Evolutionary conservation across 2,329 filamentous ascomycete species (phyloP), one percentile per base, ranked within the genome.

Genomic region (Aspergillus awamori): DNA sequence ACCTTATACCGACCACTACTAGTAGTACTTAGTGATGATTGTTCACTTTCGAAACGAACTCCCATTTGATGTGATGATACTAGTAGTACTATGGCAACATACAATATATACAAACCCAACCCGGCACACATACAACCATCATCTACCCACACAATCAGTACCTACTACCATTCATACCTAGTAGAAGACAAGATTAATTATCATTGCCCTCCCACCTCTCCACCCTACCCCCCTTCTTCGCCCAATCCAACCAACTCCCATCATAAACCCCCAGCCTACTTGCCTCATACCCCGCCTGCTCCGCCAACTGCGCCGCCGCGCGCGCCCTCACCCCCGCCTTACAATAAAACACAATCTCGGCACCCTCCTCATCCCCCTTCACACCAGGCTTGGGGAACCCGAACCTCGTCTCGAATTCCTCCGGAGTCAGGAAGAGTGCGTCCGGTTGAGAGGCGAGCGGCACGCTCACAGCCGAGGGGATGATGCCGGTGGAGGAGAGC

Each of bases 321-420:
- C 83, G 82, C 68, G 91, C 92, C 73, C 95, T 83, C 65, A 98
- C 91, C 2, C 95, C 95, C 0, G 93, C 89, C 80, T 92, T 96
- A 80, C 95, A 99, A 77, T 97, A 98, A 71, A 98, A 95, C 4
- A 98, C 83, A 13, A 97, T 69, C 5, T 57, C 56, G 51, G 20
- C 45, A 3, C 17, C 48, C 48, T 65, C 48, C 24, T 65, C 68
- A 3, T 67, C 75, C 65, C 86, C 81, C 33, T 86, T 82, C 62
- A 80, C 80, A 2, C 70, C 69, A 0, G 89, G 93, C 63, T 91
- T 90, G 61, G 83, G 79, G 72, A 90, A 96, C 4, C 92, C 93
- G 76, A 92, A 93, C 15, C 89, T 81, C 62, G 92, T 91, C 72
- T 90, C 85, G 72, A 98, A 98, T 65, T 97, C 93, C 11, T 91